Conservation (phyloP, 768 basidiomycete genomes). For the Lentinus brumalis region DNA sequence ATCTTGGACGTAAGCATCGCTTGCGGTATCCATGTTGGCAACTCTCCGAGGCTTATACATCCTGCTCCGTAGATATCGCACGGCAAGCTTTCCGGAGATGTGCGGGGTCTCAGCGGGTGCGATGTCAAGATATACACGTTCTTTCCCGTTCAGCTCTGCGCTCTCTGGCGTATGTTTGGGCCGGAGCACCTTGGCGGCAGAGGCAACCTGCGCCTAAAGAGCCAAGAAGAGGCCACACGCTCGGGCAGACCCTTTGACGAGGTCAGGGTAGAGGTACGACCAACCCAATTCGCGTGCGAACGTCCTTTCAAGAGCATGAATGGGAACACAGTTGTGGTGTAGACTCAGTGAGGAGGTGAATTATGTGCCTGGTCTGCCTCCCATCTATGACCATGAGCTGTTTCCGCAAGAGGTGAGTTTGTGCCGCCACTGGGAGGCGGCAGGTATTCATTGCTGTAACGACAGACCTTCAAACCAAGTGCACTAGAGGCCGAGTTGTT, state of each 20-base stretch:
- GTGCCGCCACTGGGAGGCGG: too few relatives aligned
- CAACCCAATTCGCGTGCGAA: background rate
- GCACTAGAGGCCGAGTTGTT: background rate
- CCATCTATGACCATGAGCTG: constrained; percentile 24
- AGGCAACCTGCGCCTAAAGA: too few relatives aligned
- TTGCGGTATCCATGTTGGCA: background rate
- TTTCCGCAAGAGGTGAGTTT: constrained; percentile 17
- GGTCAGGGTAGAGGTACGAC: constrained; percentile 5
- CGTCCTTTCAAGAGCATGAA: too few relatives aligned
- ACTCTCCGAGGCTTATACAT: background rate
- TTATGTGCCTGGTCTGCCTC: constrained; percentile 21
- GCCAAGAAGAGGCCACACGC: too few relatives aligned
- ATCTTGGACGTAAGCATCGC: constrained; percentile 22
- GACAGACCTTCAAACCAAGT: background rate
- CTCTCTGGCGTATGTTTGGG: constrained; percentile 3
- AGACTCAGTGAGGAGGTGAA: constrained; percentile 9
- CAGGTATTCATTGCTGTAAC: too few relatives aligned
- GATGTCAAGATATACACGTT: constrained; percentile 8
- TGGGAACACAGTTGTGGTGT: background rate
- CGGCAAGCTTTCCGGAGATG: background rate
- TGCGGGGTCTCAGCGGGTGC: constrained; percentile 11
- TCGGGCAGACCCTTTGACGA: constrained; percentile 5
- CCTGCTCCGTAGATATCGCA: constrained; percentile 4
- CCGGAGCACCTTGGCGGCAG: too few relatives aligned
- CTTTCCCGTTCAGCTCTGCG: background rate